These are phyloP conservation scores for Tuber magnatum DNA, from an alignment of 495 filamentous ascomycete species.

Conservation along the genomic window DNA sequence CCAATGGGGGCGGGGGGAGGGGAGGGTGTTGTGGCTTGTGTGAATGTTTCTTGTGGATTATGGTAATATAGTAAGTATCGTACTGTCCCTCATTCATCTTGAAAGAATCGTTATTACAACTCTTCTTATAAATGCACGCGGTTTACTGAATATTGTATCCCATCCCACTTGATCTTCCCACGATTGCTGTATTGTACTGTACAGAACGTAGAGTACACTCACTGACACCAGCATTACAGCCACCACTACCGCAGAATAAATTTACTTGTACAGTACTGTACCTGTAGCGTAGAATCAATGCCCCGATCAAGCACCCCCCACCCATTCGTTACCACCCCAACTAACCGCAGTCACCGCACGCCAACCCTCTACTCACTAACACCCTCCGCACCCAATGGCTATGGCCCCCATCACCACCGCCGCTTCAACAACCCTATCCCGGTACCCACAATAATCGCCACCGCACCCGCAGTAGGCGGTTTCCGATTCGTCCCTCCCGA, in stretches of 20 bases:
- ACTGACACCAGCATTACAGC: too few species aligned
- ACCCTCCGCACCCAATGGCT: background rate
- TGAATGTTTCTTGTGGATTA: background rate
- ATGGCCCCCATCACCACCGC: background rate
- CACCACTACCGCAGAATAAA: background rate
- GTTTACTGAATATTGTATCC: background rate
- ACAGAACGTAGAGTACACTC: too few species aligned
- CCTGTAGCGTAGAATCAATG: background rate
- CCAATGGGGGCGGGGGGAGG: too few species aligned
- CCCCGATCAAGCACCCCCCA: background rate
- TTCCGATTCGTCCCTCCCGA: background rate
- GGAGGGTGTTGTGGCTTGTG: background rate
- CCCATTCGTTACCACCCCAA: background rate
- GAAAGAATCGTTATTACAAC: background rate
- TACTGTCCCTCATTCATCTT: background rate
- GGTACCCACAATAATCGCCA: background rate
- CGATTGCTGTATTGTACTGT: background rate
- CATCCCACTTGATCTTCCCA: background rate
- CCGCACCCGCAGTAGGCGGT: background rate
- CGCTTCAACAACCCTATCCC: background rate
- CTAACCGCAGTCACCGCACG: background rate
- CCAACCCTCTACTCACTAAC: background rate
- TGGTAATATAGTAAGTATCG: background rate
- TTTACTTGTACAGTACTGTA: background rate
- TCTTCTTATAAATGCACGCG: background rate